Percentiles rank a stretch among this genome's conserved stretches.
These are phyloP conservation scores for Coniochaeta prunicola DNA, from an alignment of 2,329 filamentous ascomycete genomes.

Conservation along the genomic window DNA sequence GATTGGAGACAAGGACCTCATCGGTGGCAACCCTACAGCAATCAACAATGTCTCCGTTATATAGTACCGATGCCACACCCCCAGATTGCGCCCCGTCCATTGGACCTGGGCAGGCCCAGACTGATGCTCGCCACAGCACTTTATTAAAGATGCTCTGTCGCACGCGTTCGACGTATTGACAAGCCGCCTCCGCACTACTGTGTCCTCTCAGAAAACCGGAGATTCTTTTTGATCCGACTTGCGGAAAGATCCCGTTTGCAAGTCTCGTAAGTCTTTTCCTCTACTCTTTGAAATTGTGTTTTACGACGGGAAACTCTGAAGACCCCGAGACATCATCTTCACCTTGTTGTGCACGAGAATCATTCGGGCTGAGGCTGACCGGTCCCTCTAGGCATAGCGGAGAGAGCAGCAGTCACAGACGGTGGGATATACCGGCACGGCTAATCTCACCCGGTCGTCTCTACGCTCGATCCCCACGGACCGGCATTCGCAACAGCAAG, in stretches of 20 bases:
- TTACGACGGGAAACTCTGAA: neutral
- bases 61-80: neutral
- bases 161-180: neutral
- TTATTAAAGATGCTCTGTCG: constrained; percentile 1
- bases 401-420: neutral
- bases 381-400: neutral
- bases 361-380: neutral
- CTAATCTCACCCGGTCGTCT: neutral
- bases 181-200: neutral
- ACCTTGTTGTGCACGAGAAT: neutral
- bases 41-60: constrained; percentile 3
- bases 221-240: neutral
- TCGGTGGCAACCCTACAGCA: constrained; percentile 1
- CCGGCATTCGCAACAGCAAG: neutral
- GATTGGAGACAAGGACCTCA: neutral
- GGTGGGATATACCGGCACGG: neutral
- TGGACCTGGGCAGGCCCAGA: neutral
- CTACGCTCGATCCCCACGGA: neutral
- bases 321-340: neutral
- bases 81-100: neutral
- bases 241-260: neutral
- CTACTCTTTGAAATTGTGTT: neutral
- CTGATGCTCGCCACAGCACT: neutral
- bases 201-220: neutral
- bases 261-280: neutral